Conservation (phyloP, 306 rosid species). For the Casuarina cunninghamiana region DNA sequence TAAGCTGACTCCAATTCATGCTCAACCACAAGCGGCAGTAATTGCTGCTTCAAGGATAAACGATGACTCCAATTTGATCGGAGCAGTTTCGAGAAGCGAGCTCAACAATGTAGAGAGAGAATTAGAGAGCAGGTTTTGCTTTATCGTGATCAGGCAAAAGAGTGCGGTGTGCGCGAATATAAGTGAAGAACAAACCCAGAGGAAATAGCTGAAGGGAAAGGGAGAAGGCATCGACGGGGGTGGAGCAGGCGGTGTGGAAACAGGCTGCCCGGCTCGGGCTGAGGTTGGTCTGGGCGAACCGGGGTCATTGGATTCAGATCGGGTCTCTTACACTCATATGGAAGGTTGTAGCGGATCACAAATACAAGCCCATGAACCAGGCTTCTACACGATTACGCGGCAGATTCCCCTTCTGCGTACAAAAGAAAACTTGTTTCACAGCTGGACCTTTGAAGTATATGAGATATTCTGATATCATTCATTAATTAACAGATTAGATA, state of each 20-base stretch:
- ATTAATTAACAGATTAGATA: too few species aligned
- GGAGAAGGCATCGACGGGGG: neutral
- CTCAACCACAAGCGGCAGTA: slow-evolving; percentile 13
- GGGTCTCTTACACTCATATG: too few species aligned
- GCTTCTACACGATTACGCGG: too few species aligned
- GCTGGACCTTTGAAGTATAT: too few species aligned
- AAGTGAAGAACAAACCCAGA: neutral
- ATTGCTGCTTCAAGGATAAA: slow-evolving; percentile 14
- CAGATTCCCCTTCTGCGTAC: too few species aligned
- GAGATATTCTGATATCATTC: too few species aligned
- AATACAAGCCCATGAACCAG: too few species aligned
- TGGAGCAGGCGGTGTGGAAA: slow-evolving; percentile 2
- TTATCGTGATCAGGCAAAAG: neutral
- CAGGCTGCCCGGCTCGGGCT: neutral
- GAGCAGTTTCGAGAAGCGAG: slow-evolving; percentile 38
- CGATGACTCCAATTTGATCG: slow-evolving; percentile 14
- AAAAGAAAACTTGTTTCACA: too few species aligned
- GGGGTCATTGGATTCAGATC: neutral
- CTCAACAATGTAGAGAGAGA: neutral
- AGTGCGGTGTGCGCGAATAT: neutral
- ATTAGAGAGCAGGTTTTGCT: slow-evolving; percentile 22
- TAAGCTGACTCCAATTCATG: slow-evolving; percentile 33
- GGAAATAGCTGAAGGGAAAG: neutral
- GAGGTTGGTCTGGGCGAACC: neutral
- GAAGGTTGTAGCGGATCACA: too few species aligned